Conservation (phyloP, 2,329 filamentous ascomycete genomes). For the Phaeosphaeriaceae sp. region DNA sequence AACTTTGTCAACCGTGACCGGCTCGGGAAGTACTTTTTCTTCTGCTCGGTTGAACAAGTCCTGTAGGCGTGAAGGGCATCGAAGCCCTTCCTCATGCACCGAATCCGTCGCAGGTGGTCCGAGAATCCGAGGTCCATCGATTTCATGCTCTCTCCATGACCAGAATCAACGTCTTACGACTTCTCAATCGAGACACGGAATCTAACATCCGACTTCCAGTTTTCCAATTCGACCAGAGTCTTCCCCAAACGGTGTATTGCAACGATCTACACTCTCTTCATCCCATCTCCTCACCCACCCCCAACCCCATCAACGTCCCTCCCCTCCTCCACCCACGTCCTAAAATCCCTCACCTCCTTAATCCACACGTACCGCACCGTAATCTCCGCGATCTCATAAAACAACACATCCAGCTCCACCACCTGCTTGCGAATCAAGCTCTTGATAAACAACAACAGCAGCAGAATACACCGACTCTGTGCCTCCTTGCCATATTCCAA, state of each 20-base stretch:
- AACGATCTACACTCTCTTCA: too few relatives aligned
- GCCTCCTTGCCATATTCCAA: conserved; percentile 41
- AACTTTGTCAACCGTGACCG: not conserved
- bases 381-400: conserved; percentile 51
- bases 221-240: too few relatives aligned
- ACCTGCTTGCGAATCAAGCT: conserved; percentile 46
- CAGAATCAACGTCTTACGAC: too few relatives aligned
- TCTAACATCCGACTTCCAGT: too few relatives aligned
- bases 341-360: conserved; percentile 50
- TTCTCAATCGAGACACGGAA: too few relatives aligned
- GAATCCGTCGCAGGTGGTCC: not conserved
- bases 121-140: not conserved
- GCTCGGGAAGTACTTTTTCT: not conserved
- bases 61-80: too few relatives aligned
- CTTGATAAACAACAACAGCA: conserved; percentile 49
- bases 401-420: conserved; percentile 38
- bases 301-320: not conserved
- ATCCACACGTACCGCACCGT: conserved; percentile 50
- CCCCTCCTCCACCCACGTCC: conserved; percentile 22
- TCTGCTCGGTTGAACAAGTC: not conserved
- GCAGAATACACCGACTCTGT: conserved; percentile 44
- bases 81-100: not conserved
- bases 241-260: too few relatives aligned
- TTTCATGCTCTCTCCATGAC: not conserved
- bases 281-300: not conserved